Evolutionary conservation across 2,329 filamentous ascomycete genomes (phyloP).

Genomic region (Sporothrix brasiliensis): DNA sequence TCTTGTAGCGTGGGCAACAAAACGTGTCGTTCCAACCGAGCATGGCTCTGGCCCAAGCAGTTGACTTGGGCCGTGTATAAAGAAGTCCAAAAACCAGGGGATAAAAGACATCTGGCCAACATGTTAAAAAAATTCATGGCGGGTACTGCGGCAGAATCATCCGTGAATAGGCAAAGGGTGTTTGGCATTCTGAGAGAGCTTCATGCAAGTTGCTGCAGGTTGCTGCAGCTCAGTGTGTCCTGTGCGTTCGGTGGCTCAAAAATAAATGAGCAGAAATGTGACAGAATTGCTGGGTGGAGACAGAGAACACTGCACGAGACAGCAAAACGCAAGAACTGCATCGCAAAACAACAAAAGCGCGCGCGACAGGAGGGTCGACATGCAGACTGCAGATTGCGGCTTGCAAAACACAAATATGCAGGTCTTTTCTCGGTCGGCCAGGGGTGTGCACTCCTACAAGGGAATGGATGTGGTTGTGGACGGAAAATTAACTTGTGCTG

Average conservation of each 20-base stretch:
- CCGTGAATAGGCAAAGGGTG: slow-evolving; percentile 19
- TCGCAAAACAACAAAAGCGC: slow-evolving; percentile 11
- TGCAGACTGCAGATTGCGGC: slow-evolving; percentile 16
- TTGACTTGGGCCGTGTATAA: too few species aligned
- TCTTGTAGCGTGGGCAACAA: too few species aligned
- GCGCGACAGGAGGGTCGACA: slow-evolving; percentile 10
- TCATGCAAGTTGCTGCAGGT: slow-evolving; percentile 28
- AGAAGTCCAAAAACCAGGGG: neutral
- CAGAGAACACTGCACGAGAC: neutral
- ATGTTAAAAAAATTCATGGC: slow-evolving; percentile 20
- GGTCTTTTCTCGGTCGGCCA: slow-evolving; percentile 28
- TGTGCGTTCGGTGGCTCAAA: slow-evolving; percentile 26
- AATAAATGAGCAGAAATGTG: slow-evolving; percentile 29
- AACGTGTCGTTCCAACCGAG: too few species aligned
- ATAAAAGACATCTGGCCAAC: too few species aligned
- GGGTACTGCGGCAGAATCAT: slow-evolving; percentile 33
- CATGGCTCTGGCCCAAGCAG: too few species aligned
- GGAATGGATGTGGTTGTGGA: neutral
- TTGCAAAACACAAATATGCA: slow-evolving; percentile 12
- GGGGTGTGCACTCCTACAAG: slow-evolving; percentile 15
- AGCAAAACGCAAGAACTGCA: slow-evolving; percentile 11
- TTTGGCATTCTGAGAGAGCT: slow-evolving; percentile 13
- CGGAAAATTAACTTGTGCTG: slow-evolving; percentile 7
- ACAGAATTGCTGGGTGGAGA: slow-evolving; percentile 29
- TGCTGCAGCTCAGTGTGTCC: slow-evolving; percentile 25